Percentiles rank a stretch among this genome's conserved stretches.
Conservation (phyloP, 2,329 filamentous ascomycete genomes). For the Elsinoe perseae region DNA sequence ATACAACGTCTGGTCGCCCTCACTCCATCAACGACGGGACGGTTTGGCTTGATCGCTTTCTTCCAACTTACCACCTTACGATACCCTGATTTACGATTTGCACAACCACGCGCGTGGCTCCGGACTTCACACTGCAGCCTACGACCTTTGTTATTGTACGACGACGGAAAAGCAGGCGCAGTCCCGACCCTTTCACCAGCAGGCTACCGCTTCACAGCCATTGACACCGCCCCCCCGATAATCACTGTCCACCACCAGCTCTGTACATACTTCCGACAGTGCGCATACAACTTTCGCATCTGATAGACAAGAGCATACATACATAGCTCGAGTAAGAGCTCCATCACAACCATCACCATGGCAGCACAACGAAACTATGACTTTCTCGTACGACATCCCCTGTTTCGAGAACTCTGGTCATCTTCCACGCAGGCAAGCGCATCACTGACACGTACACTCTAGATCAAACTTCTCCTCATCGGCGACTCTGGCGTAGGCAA, state of each 20-base stretch:
- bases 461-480: conserved; percentile 97
- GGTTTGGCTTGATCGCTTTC: not conserved
- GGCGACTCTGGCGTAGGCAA: conserved; percentile 95
- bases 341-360: conserved; percentile 48
- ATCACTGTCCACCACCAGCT: not conserved
- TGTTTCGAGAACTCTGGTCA: not conserved
- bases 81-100: not conserved
- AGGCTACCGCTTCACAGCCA: conserved; percentile 9
- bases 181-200: not conserved
- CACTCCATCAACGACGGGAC: conserved; percentile 12
- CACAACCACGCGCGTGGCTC: not conserved
- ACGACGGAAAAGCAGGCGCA: not conserved
- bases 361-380: conserved; percentile 98
- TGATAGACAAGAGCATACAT: not conserved
- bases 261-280: conserved; percentile 1
- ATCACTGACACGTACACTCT: conserved; percentile 10
- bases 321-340: not conserved
- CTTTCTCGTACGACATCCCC: conserved; percentile 66
- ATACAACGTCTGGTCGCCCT: conserved; percentile 15
- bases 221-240: not conserved
- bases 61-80: not conserved
- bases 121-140: not conserved
- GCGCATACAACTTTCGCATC: not conserved
- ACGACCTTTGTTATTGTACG: not conserved
- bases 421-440: not conserved